Evolutionary conservation across 306 rosid species (phyloP).

Genomic region (Cyclanthera cordifolia): DNA sequence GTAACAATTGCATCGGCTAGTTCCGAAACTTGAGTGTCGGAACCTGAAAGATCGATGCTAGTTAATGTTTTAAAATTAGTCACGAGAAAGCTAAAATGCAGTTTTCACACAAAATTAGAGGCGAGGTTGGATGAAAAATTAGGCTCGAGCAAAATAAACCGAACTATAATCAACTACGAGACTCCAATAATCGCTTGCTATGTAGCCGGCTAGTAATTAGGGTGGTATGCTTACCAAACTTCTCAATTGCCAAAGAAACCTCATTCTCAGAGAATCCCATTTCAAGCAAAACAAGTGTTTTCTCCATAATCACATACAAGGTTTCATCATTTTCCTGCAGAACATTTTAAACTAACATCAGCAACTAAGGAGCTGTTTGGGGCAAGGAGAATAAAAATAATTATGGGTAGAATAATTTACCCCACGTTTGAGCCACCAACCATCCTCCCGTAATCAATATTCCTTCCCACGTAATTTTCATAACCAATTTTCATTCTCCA

Average conservation of each 20-base stretch:
- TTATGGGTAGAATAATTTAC: too few relatives aligned
- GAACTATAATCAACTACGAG: not conserved
- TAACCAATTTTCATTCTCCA: too few relatives aligned
- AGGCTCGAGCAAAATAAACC: not conserved
- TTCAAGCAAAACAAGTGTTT: constrained; percentile 70
- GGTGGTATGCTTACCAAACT: constrained; percentile 45
- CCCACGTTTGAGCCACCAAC: too few relatives aligned
- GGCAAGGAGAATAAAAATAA: too few relatives aligned
- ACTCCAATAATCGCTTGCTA: not conserved
- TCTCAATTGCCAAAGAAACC: constrained; percentile 78
- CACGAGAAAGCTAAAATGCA: constrained; percentile 15
- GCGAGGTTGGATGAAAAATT: not conserved
- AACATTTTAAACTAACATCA: not conserved
- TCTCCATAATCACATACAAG: constrained; percentile 79
- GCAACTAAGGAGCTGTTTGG: too few relatives aligned
- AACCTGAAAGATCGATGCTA: constrained; percentile 40
- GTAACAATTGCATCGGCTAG: constrained; percentile 57
- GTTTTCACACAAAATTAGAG: not conserved
- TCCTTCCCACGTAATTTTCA: too few relatives aligned
- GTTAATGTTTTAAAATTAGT: constrained; percentile 10
- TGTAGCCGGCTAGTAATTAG: not conserved
- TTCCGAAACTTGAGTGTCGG: constrained; percentile 51
- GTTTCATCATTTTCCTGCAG: constrained; percentile 49
- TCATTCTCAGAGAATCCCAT: constrained; percentile 91
- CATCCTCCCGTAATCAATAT: too few relatives aligned